A percentile compares a stretch with the other conserved stretches of the same genome.
Conservation (phyloP, 345 rosid species). For the Erysimum cheiranthoides region DNA sequence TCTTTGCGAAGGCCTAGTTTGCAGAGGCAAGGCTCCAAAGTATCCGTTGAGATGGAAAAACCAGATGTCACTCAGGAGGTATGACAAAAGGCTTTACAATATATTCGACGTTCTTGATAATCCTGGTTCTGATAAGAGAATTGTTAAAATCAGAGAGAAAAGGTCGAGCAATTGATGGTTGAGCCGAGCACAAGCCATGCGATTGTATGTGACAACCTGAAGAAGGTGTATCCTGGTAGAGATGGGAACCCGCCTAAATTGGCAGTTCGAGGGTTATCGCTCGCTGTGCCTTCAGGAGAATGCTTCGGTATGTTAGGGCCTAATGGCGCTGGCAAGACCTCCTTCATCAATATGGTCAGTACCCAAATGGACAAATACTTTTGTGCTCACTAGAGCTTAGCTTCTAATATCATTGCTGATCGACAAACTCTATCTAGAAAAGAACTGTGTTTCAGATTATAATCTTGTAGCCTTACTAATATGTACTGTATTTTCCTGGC, state of each 20-base stretch:
- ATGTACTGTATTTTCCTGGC: conserved; percentile 21
- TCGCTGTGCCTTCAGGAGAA: conserved; percentile 88
- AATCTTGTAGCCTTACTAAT: background rate
- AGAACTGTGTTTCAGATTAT: background rate
- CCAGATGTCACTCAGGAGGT: conserved; percentile 92
- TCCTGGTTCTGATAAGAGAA: background rate
- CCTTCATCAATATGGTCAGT: conserved; percentile 92
- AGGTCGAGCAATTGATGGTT: conserved; percentile 71
- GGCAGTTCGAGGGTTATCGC: conserved; percentile 92
- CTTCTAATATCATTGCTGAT: background rate
- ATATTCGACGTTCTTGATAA: conserved; percentile 6
- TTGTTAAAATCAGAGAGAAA: conserved; percentile 61
- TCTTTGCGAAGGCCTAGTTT: conserved; percentile 62
- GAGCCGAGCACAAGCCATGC: conserved; percentile 61
- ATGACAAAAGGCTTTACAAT: conserved; percentile 24
- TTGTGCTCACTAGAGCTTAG: background rate
- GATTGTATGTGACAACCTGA: conserved; percentile 70
- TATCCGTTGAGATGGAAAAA: conserved; percentile 76
- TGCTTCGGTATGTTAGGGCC: conserved; percentile 99
- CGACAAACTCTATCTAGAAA: background rate
- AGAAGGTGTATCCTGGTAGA: conserved; percentile 85
- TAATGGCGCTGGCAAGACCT: conserved; percentile 97
- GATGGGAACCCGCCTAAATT: conserved; percentile 89
- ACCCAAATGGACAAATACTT: conserved; percentile 11
- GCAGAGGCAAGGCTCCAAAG: conserved; percentile 74